Base-by-base conservation (phyloP, 1,284 basidiomycete genomes). In the Rhizoctonia solani region DNA sequence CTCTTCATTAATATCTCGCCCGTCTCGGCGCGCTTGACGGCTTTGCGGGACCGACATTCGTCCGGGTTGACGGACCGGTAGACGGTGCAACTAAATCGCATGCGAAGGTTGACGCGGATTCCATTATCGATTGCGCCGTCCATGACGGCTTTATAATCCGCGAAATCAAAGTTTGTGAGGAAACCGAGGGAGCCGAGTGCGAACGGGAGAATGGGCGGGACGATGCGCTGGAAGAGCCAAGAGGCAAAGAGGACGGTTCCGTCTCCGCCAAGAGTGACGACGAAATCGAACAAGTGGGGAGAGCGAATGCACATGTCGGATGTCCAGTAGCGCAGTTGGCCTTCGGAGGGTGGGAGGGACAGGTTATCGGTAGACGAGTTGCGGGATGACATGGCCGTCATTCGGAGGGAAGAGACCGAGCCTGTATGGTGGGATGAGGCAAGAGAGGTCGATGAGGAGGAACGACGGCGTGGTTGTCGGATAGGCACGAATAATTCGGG, bases 191-290 rank as follows among this genome's bases (percentile, higher is more conserved):
- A 99, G 47, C 97, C 97, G n/a, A 99, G 85, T 0, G 97, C 95
- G 76, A 99, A 99, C 0, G 97, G 90, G 27, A 99, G 86, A 41
- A 99, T 94, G 4, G 97, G 97, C 11, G 97, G 97, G 11, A 99
- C 97, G 74, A 98, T 94, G 71, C 89, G 87, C 76, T 99, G 97
- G 82, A 99, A 99, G 37, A 99, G 83, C 97, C 97, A 99, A 3
- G 97, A 99, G 4, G 97, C 98, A 80, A 98, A 99, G 21, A 99
- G 85, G 0, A 99, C 96, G 0, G 97, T 99, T 11, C 97, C 97
- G 76, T 99, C 97, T 16, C 97, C 97, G 50, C 97, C 97, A 69
- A 97, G 88, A 27, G 97, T 99, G 58, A 99, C 83, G 69, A 99
- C 97, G 76, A 99, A 97, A 78, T 99, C 97, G 74, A 99, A 99